Conservation (phyloP, 192 early-diverging fungal species). For the Chytriomyces confervae region DNA sequence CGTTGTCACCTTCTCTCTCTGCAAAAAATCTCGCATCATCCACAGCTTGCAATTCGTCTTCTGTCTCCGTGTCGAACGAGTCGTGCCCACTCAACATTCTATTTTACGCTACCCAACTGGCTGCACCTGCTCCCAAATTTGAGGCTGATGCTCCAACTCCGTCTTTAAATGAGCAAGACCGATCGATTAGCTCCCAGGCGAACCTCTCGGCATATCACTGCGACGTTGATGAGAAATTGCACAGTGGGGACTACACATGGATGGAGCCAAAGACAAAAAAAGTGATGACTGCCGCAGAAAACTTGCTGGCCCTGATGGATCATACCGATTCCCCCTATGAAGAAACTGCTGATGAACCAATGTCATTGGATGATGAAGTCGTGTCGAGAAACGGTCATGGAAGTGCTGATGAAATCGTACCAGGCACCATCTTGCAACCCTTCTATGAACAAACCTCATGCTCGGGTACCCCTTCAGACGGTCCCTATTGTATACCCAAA, state of each 20-base stretch:
- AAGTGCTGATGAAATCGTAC: too few relatives aligned
- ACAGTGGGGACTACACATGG: neutral
- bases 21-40: neutral
- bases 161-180: neutral
- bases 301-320: constrained; percentile 11
- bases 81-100: constrained; percentile 26
- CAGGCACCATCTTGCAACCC: too few relatives aligned
- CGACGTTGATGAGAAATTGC: too few relatives aligned
- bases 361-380: too few relatives aligned
- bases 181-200: neutral
- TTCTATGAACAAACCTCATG: neutral
- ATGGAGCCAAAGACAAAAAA: neutral
- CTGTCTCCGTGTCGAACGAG: neutral
- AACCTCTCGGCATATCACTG: neutral
- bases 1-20: neutral
- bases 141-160: neutral
- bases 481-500: too few relatives aligned
- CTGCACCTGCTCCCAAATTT: neutral
- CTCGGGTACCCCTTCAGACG: neutral
- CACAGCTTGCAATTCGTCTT: neutral
- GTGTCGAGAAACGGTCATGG: too few relatives aligned
- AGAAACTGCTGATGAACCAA: neutral
- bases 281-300: constrained; percentile 23
- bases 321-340: neutral
- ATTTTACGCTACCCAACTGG: constrained; percentile 19